Conservation (phyloP, 2,329 filamentous ascomycete genomes). For the Cytospora mali region DNA sequence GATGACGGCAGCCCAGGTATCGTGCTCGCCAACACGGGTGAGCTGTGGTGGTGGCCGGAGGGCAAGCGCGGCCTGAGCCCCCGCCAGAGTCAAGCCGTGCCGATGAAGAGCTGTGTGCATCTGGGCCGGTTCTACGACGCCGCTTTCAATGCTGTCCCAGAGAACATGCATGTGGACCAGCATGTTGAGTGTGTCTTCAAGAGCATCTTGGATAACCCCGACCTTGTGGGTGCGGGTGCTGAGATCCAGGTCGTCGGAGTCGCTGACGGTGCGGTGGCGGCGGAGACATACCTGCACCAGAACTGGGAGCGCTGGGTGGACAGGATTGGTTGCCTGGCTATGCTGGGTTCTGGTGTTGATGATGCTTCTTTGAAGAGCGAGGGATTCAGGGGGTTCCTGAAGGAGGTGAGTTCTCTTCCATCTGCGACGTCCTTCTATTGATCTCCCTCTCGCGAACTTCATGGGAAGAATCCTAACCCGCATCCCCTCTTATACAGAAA, state of each 20-base stretch:
- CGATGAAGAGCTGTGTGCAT: conserved; percentile 66
- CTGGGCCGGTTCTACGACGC: conserved; percentile 53
- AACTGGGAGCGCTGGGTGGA: conserved; percentile 51
- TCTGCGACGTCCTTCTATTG: conserved; percentile 3
- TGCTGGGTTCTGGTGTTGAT: conserved; percentile 52
- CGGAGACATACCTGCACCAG: conserved; percentile 60
- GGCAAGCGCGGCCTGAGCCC: conserved; percentile 62
- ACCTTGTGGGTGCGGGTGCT: conserved; percentile 50
- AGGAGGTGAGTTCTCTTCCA: conserved; percentile 45
- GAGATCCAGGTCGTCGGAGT: conserved; percentile 72
- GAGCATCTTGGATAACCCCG: conserved; percentile 52
- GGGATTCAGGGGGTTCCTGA: conserved; percentile 53
- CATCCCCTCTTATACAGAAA: conserved; percentile 45
- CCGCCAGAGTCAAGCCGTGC: conserved; percentile 58
- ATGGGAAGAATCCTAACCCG: conserved; percentile 21
- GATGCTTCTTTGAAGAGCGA: conserved; percentile 44
- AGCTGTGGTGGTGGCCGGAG: conserved; percentile 75
- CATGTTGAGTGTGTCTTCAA: conserved; percentile 73
- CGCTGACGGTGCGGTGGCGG: conserved; percentile 64
- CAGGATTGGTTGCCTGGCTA: conserved; percentile 51
- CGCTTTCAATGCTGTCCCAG: conserved; percentile 62
- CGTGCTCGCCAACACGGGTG: conserved; percentile 76
- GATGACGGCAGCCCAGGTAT: conserved; percentile 54
- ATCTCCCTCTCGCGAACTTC: conserved; percentile 30
- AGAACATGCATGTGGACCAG: conserved; percentile 56